A percentile compares a stretch with the other conserved stretches of the same genome.
These are phyloP conservation scores for Pueraria montana DNA, from an alignment of 306 rosid genomes.

Conservation along the genomic window DNA sequence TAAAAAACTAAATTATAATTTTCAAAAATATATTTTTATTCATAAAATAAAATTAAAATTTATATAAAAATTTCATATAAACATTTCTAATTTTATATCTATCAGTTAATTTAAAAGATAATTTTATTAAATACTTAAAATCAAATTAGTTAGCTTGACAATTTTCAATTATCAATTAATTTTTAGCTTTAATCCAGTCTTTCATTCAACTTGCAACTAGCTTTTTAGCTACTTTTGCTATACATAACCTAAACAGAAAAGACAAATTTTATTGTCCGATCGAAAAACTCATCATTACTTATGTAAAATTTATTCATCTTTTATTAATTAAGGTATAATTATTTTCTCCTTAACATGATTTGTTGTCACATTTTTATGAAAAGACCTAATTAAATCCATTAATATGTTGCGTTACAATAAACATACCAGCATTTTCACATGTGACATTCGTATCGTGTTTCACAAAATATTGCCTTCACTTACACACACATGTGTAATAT, in stretches of 20 bases:
- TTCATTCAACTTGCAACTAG: neutral
- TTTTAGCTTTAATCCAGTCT: neutral
- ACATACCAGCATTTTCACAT: conserved; percentile 28
- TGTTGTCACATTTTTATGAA: neutral
- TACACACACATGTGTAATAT: conserved; percentile 8
- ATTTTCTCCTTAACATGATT: neutral
- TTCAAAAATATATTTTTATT: neutral
- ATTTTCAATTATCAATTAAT: neutral
- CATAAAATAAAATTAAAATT: neutral
- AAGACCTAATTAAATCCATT: neutral
- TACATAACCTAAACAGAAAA: neutral
- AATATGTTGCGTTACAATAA: conserved; percentile 27
- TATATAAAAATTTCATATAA: neutral
- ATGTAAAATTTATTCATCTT: neutral
- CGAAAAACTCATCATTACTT: neutral
- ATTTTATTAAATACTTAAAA: neutral
- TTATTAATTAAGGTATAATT: neutral
- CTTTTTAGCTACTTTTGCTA: neutral
- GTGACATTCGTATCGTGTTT: conserved; percentile 56
- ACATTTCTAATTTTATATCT: neutral
- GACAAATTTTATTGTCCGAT: neutral
- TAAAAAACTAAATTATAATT: neutral
- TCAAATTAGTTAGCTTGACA: neutral
- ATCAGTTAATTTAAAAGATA: neutral
- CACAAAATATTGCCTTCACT: conserved; percentile 43